A percentile compares a stretch with the other conserved stretches of the same genome.
Evolutionary conservation across 106 monocot genomes (phyloP).

Genomic region (Platanthera guangdongensis): DNA sequence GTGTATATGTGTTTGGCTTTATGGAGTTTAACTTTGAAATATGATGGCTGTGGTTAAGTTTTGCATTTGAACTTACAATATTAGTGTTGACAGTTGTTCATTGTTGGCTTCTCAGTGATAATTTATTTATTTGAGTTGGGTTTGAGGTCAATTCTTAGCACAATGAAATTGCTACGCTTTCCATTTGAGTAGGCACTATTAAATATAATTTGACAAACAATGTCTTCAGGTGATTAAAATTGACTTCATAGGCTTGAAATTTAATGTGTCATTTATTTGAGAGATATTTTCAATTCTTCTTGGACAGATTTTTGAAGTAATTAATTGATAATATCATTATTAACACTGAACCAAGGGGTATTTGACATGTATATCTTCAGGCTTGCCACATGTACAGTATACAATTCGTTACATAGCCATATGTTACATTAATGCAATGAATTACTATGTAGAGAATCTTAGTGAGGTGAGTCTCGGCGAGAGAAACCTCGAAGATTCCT

Average conservation of each 20-base stretch:
- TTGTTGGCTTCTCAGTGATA: neutral
- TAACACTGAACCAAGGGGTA: neutral
- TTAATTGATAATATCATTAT: neutral
- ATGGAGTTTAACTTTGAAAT: neutral
- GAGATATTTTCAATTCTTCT: too few relatives aligned
- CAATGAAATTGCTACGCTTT: neutral
- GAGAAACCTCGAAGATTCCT: too few relatives aligned
- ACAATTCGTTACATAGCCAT: too few relatives aligned
- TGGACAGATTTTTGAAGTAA: neutral
- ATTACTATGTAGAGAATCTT: too few relatives aligned
- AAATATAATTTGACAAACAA: neutral
- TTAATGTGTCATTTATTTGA: too few relatives aligned
- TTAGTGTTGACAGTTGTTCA: neutral
- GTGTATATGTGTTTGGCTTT: neutral
- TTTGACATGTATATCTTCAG: neutral
- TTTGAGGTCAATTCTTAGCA: neutral
- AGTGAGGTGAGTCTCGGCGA: too few relatives aligned
- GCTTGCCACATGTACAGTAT: too few relatives aligned
- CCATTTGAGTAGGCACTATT: neutral
- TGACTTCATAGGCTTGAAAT: too few relatives aligned
- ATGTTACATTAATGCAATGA: too few relatives aligned
- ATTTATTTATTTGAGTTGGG: neutral
- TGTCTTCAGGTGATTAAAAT: too few relatives aligned
- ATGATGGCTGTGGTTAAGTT: neutral
- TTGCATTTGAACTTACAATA: neutral